Evolutionary conservation across 257 asterid species (phyloP), one percentile per base, ranked within the genome.

Genomic region (Salvia rosmarinus): DNA sequence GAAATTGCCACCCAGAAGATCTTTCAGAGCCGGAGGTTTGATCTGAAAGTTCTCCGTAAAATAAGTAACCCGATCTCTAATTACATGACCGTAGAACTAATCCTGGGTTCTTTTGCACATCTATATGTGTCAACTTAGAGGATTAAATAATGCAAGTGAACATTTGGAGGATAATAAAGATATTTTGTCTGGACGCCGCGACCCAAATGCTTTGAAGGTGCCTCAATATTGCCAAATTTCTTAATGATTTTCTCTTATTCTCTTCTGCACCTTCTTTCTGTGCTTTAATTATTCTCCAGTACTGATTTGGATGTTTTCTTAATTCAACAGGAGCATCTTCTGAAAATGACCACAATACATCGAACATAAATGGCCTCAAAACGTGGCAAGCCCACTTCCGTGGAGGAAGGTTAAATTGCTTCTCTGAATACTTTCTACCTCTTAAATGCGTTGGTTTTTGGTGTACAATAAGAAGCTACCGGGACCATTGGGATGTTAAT

Each of bases 151-250:
- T 67, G 85, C 74, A 39, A 75, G 76, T 77, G 91, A 70, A 57
- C 64, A 76, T 52, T 67, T 82, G n/a, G 85, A 83, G 82, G 84
- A 82, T 49, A 67, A 71, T 68, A 67, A 42, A 54, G 96, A 94
- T 79, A 82, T 94, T 76, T 84, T 91, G 65, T 84, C 93, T 49
- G 96, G 96, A 46, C 91, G 91, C 56, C 90, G 81, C 6, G 98
- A 94, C 68, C 82, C 90, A 52, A 88, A 81, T 83, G 94, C 95
- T 71, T 80, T 91, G 57, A 91, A 93, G 97, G 98, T 92, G 64
- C 54, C 82, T 49, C 20, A 12, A 2, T 60, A 54, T 73, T 40
- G 23, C 66, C 70, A 17, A 68, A 58, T 52, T 67, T 46, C 6
- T 19, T 14, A 23, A 37, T 6, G 35, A 11, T 25, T 13, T 17